Evolutionary conservation across 163 green algal genomes (phyloP), one percentile per base, ranked within the genome.

Genomic region (Chloromonas sp.): DNA sequence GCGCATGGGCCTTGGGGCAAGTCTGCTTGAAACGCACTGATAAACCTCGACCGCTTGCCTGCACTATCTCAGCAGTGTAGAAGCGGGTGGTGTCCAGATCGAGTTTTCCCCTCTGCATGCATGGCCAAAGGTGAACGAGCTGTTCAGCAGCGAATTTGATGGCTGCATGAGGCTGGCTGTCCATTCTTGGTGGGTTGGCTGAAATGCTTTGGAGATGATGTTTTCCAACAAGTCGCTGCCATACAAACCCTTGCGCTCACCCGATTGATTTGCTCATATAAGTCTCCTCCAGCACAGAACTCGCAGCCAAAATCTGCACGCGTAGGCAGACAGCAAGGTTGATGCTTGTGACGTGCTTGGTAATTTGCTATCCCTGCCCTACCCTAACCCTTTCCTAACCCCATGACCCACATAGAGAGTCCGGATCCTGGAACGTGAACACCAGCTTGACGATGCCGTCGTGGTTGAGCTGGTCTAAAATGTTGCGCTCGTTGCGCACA

Each of bases 11-110:
- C 36, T 36, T 36, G 36, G 36, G 36, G 36, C 36, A 36, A 36
- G 36, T 36, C 36, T 36, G 36, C 36, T 36, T 36, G 36, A 36
- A 36, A 36, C 36, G 36, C 36, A 36, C 36, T 36, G 36, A 36
- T 36, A 36, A 36, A 36, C 36, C 36, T 36, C 36, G 36, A 36
- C 36, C 36, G 36, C 62, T 11, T 70, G 79, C 81, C 15, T 94
- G 84, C 8, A 99, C 93, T 2, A 98, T 87, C 89, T 99, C 94
- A 8, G 95, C 94, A 0, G 93, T 88, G 83, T 98, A 99, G 78
- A 92, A 91, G n/a, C 77, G 78, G 0, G 82, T 81, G 1, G 78
- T 15, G 0, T 85, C 86, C 61, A 90, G 61, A 0, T 80, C 58
- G 15, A 91, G 83, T 15, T 59, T 77, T 0, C 85, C 80, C n/a